phyloP scores from a whole-genome alignment of 768 basidiomycete species.

The Suillus ampliporus region DNA sequence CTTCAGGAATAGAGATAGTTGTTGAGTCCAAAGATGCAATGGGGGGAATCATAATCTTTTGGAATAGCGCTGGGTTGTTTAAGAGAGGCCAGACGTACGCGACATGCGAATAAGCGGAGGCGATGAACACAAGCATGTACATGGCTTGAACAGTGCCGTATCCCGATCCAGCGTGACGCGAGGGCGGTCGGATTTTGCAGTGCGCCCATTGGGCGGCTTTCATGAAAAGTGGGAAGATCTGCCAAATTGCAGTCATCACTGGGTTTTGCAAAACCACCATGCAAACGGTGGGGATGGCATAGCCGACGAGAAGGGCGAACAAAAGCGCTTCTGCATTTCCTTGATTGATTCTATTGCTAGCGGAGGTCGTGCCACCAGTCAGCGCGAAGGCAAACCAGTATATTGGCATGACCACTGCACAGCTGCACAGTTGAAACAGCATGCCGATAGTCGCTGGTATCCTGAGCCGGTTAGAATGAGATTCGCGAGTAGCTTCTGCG shows the following conservation, averaged over 20 bases:
- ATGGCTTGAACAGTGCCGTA: slow-evolving; percentile 13
- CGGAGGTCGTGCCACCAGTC: slow-evolving; percentile 35
- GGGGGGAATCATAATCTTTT: slow-evolving; percentile 14
- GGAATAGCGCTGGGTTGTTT: neutral
- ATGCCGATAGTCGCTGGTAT: slow-evolving; percentile 49
- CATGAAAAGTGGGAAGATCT: slow-evolving; percentile 50
- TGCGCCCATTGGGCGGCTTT: slow-evolving; percentile 45
- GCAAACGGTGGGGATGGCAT: slow-evolving; percentile 46
- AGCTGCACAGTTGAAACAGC: slow-evolving; percentile 44
- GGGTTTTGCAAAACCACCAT: slow-evolving; percentile 51
- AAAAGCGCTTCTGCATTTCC: slow-evolving; percentile 52
- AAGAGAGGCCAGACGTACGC: slow-evolving; percentile 5
- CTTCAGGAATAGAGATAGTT: neutral
- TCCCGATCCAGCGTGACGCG: slow-evolving; percentile 3
- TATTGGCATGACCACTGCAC: slow-evolving; percentile 48
- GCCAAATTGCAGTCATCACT: slow-evolving; percentile 55
- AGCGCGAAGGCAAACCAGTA: slow-evolving; percentile 53
- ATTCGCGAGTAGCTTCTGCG: slow-evolving; percentile 46
- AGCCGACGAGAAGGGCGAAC: slow-evolving; percentile 51
- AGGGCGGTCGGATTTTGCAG: slow-evolving; percentile 37
- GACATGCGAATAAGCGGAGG: slow-evolving; percentile 32
- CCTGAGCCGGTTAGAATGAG: slow-evolving; percentile 40
- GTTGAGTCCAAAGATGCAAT: neutral
- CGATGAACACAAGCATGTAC: slow-evolving; percentile 21
- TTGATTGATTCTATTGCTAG: slow-evolving; percentile 34